Conservation (phyloP, 2,329 filamentous ascomycete species). For the Nemania sp. region DNA sequence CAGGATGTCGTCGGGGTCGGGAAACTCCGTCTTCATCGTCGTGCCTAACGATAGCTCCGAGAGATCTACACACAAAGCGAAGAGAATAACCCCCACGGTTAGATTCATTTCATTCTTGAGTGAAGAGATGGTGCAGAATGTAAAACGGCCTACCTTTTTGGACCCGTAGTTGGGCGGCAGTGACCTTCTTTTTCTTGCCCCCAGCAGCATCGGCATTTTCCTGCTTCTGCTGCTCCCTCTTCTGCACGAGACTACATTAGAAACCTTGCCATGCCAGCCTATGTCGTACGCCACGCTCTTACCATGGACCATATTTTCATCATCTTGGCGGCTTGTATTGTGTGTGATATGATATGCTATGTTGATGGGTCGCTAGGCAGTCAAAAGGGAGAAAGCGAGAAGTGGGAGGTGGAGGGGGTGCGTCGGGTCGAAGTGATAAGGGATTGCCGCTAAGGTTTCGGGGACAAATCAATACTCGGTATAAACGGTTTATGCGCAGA, state of each 20-base stretch:
- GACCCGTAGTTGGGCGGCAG: constrained; percentile 91
- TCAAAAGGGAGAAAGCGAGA: not conserved
- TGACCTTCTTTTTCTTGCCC: constrained; percentile 98
- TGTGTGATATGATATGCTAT: constrained; percentile 28
- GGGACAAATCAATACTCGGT: not conserved
- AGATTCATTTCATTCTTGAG: constrained; percentile 3
- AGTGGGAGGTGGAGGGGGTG: not conserved
- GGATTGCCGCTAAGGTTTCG: not conserved
- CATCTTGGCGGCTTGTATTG: constrained; percentile 70
- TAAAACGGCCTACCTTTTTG: constrained; percentile 79
- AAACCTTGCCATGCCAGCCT: not conserved
- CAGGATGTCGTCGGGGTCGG: constrained; percentile 85
- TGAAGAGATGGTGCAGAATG: not conserved
- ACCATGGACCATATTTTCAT: constrained; percentile 99
- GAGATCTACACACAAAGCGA: constrained; percentile 70
- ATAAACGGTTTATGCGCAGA: not conserved
- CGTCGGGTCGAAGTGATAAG: not conserved
- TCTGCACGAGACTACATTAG: constrained; percentile 65
- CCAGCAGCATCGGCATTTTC: constrained; percentile 81
- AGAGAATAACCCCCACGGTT: not conserved
- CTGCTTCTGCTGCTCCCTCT: constrained; percentile 96
- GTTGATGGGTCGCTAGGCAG: not conserved
- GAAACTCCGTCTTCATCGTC: constrained; percentile 85
- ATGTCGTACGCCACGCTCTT: constrained; percentile 49
- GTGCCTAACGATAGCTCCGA: constrained; percentile 81